Conservation (phyloP, 352 stramenopile genomes). For the Phytophthora macrochlamydospora region DNA sequence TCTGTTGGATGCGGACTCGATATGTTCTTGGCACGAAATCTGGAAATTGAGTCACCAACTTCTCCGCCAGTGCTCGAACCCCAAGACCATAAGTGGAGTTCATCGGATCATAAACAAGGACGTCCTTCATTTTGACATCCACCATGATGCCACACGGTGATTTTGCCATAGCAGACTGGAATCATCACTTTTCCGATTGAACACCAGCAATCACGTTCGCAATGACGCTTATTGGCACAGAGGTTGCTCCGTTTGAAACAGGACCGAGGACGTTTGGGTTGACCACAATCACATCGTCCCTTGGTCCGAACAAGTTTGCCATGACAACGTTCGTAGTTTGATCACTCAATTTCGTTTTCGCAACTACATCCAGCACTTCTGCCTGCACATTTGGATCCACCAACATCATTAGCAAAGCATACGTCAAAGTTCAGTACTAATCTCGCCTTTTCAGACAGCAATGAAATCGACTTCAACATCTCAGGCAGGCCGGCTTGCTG, state of each 20-base stretch:
- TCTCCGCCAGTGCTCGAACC: not conserved
- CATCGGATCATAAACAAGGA: not conserved
- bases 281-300: not conserved
- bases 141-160: not conserved
- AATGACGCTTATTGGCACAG: not conserved
- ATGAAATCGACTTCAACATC: not conserved
- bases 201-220: not conserved
- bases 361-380: constrained; percentile 6
- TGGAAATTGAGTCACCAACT: not conserved
- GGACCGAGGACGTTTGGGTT: not conserved
- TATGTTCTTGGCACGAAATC: not conserved
- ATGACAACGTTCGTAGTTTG: not conserved
- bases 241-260: not conserved
- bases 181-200: constrained; percentile 7
- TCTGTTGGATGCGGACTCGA: not conserved
- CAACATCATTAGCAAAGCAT: not conserved
- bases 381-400: not conserved
- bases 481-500: too few relatives aligned
- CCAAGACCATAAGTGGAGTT: not conserved
- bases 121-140: not conserved
- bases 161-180: not conserved
- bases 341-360: constrained; percentile 9
- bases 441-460: not conserved
- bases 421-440: not conserved
- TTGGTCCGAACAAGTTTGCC: not conserved